phyloP scores from a whole-genome alignment of 164 flowering plant species.

The Akebia trifoliata region DNA sequence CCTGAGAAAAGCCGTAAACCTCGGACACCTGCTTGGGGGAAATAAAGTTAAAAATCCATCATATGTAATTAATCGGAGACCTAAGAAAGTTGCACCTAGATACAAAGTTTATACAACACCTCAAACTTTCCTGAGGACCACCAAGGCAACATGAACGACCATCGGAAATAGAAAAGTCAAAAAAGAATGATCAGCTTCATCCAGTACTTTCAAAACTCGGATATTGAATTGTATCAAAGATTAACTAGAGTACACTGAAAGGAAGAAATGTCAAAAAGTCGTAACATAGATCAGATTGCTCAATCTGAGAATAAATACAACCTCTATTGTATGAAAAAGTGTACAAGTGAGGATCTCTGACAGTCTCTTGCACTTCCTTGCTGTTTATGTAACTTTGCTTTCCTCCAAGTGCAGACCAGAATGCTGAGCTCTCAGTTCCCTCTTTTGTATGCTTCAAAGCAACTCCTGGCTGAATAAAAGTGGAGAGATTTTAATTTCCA shows the following conservation, averaged over 20 bases:
- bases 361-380: conserved; percentile 49
- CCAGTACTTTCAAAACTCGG: no score
- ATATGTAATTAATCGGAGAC: no score
- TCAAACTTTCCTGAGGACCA: conserved; percentile 82
- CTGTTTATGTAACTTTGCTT: conserved; percentile 86
- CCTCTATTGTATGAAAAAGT: conserved; percentile 77
- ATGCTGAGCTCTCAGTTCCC: conserved; percentile 97
- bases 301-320: no score
- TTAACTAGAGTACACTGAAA: no score
- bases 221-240: no score
- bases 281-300: no score
- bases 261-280: no score
- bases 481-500: conserved; percentile 6
- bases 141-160: conserved; percentile 20
- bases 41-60: no score
- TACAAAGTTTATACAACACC: conserved; percentile 39
- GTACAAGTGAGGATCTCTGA: conserved; percentile 91
- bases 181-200: conserved; percentile 19
- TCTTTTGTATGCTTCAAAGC: conserved; percentile 86
- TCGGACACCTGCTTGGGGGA: conserved; percentile 78
- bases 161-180: conserved; percentile 8
- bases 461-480: conserved; percentile 82
- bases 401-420: conserved; percentile 96
- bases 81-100: no score
- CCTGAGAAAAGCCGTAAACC: conserved; percentile 87